phyloP scores from a whole-genome alignment of 495 filamentous ascomycete species.

The Hypoxylon crocopeplum region DNA sequence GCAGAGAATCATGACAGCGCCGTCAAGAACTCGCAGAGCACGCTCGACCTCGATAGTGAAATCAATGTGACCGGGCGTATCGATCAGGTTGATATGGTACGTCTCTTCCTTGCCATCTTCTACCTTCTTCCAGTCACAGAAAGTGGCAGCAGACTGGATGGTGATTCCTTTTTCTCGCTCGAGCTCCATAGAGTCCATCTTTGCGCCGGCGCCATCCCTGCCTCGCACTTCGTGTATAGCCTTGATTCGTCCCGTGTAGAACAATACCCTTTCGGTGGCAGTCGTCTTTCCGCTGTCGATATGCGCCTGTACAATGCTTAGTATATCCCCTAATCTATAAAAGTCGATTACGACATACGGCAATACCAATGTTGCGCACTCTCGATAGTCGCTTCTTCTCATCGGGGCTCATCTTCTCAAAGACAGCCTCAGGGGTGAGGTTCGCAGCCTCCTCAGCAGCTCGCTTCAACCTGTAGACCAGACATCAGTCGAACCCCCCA shows the following conservation, averaged over 20 bases:
- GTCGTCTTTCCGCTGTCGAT: conserved; percentile 99
- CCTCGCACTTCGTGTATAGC: conserved; percentile 97
- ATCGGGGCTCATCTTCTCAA: conserved; percentile 70
- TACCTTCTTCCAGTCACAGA: conserved; percentile 93
- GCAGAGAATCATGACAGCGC: conserved; percentile 98
- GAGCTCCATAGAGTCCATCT: conserved; percentile 99
- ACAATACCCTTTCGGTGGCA: conserved; percentile 94
- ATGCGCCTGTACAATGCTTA: conserved; percentile 71
- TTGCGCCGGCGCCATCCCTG: conserved; percentile 93
- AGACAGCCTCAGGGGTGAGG: conserved; percentile 54
- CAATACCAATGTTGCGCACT: conserved; percentile 98
- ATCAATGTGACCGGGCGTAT: conserved; percentile 98
- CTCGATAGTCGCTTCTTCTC: conserved; percentile 78
- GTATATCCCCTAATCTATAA: conserved; percentile 12
- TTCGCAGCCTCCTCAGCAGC: conserved; percentile 53
- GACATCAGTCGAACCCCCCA: neutral
- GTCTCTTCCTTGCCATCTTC: conserved; percentile 79
- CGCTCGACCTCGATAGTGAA: conserved; percentile 99
- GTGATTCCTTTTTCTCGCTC: conserved; percentile 99
- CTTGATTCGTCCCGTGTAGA: conserved; percentile 97
- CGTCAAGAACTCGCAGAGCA: conserved; percentile 93
- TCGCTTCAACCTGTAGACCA: conserved; percentile 45
- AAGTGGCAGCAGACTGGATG: conserved; percentile 97
- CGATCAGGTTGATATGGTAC: conserved; percentile 98
- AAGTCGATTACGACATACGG: conserved; percentile 62